Evolutionary conservation across 2,329 filamentous ascomycete species (phyloP).

Genomic region (Magnaporthiopsis incrustans): DNA sequence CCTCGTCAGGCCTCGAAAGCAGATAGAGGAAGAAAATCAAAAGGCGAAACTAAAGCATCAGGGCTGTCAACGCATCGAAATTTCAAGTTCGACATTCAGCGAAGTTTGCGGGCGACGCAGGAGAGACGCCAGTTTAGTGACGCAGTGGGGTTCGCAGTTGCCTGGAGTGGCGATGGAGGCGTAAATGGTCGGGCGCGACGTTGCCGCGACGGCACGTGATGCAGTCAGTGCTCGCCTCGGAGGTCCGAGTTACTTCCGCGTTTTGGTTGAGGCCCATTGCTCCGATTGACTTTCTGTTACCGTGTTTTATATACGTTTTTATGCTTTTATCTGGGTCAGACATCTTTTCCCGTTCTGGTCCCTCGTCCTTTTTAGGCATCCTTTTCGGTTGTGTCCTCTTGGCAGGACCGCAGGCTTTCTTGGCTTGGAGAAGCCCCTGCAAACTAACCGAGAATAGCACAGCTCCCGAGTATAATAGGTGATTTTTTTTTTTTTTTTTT

Average conservation of each 20-base stretch:
- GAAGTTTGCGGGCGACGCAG: neutral
- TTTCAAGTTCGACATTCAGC: neutral
- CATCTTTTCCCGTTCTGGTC: too few species aligned
- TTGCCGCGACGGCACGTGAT: slow-evolving; percentile 5
- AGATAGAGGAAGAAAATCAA: too few species aligned
- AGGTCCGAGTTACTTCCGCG: neutral
- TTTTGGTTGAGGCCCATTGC: too few species aligned
- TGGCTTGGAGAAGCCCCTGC: too few species aligned
- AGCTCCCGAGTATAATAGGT: too few species aligned
- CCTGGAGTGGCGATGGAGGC: neutral
- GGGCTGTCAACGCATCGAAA: neutral
- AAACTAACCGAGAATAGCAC: neutral
- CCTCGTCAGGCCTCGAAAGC: neutral
- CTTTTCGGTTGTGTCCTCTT: too few species aligned
- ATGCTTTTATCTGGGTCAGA: too few species aligned
- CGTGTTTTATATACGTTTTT: too few species aligned
- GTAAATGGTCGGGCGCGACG: neutral
- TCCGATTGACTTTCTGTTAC: too few species aligned
- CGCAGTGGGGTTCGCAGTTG: slow-evolving; percentile 3
- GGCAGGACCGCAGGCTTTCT: too few species aligned
- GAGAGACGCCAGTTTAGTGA: neutral
- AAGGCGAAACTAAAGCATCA: neutral
- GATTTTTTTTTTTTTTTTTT: too few species aligned
- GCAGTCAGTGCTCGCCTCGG: neutral
- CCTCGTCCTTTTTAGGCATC: too few species aligned